Base-by-base conservation (phyloP, 768 basidiomycete genomes). In the Symmetrospora coprosmae region DNA sequence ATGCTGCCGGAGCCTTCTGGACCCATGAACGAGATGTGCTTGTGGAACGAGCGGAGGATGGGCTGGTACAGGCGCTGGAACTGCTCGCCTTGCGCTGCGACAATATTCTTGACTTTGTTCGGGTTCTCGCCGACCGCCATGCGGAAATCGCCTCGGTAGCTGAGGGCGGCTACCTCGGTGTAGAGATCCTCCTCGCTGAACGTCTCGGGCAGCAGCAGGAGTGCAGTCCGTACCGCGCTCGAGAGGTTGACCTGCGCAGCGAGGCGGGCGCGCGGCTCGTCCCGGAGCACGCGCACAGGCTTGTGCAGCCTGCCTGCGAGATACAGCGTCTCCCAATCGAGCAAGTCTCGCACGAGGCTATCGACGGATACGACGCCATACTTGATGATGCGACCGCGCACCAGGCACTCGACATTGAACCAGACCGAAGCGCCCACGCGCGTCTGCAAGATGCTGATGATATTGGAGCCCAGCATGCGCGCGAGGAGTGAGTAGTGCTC, bases 231-330 rank as follows among this genome's bases (percentile, higher is more conserved):
- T 17, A 94, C 78, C 2, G 91, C 91, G 13, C 86, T 88, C 13
- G 83, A 81, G 41, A 94, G 79, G 77, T 99, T 99, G 70, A 89
- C 87, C 68, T 92, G 86, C 70, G 90, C 86, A 19, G 90, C 88
- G 51, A 91, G 77, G 53, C 86, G 82, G 16, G 96, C 87, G 37
- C 90, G 84, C 1, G 89, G 84, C 71, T 94, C 88, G 71, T 91
- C 86, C 72, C 82, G 82, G 73, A 94, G 85, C 68, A 92, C 91
- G 49, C 87, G 81, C 47, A 75, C 80, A 0, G 94, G 94, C 73
- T 99, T 99, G 74, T 97, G 94, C 82, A 96, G 88, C 33, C 94
- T 80, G 0, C 94, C 94, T 0, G 90, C 86, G 38, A 92, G 81
- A 72, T 99, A 99, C 2, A 97, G 78, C 23, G 88, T 80, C 40